phyloP scores from a whole-genome alignment of 805 yeast species.

The Saccharomyces paradoxus region DNA sequence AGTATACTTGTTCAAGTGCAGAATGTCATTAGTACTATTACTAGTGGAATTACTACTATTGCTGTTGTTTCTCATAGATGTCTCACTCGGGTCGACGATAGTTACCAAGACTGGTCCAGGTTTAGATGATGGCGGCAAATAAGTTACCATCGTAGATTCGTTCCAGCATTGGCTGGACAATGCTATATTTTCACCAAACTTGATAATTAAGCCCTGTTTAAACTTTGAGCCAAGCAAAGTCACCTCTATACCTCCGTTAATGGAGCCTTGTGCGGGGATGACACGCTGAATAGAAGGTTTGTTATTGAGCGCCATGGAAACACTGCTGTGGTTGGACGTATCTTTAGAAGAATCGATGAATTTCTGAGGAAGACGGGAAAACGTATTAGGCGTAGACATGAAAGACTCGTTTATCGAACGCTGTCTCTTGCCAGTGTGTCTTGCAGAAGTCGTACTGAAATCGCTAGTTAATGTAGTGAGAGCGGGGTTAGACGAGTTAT shows the following conservation, averaged over 20 bases:
- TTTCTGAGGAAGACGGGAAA: background rate
- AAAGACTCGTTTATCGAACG: background rate
- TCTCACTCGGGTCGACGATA: conserved; percentile 44
- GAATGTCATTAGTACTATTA: background rate
- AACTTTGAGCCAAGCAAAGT: conserved; percentile 82
- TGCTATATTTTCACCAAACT: conserved; percentile 75
- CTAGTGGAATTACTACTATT: background rate
- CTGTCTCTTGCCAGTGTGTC: background rate
- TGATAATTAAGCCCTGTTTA: conserved; percentile 69
- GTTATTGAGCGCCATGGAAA: conserved; percentile 2
- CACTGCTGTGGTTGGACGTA: background rate
- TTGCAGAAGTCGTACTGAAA: background rate
- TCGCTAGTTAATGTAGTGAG: background rate
- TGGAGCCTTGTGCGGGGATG: conserved; percentile 90
- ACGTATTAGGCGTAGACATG: background rate
- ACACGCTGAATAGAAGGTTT: conserved; percentile 67
- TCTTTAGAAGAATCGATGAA: background rate
- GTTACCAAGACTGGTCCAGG: conserved; percentile 88
- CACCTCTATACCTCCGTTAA: conserved; percentile 91
- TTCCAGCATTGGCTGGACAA: conserved; percentile 92
- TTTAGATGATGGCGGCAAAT: conserved; percentile 79
- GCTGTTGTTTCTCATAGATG: conserved; percentile 1
- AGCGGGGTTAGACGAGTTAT: background rate
- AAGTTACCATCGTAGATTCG: conserved; percentile 83
- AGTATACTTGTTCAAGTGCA: conserved; percentile 12